Base-by-base conservation (phyloP, 257 asterid species). In the Solanum bukasovii region DNA sequence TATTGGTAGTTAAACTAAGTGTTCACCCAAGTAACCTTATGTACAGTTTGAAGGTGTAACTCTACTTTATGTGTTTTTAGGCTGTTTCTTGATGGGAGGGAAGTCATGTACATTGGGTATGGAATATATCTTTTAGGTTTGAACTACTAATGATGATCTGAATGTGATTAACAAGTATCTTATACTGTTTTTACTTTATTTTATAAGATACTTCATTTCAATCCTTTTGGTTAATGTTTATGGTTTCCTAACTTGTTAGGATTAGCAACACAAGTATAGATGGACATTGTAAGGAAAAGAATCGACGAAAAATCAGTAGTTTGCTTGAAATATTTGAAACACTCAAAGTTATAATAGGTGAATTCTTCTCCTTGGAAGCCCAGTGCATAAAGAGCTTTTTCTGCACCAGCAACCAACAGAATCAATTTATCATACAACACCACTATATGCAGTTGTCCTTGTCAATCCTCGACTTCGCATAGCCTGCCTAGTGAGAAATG, bases 391-490 rank as follows among this genome's bases (percentile, higher is more conserved):
- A 44, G 38, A 8, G 4, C 1, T 14, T 42, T 14, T 42, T 56
- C 63, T 42, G 63, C 37, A 25, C n/a, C 84, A 25, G 34, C 67
- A 79, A 34, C 27, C 18, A 82, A 33, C 12, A 84, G 70, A 13
- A 65, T 20, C 65, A 70, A 71, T 25, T 10, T 46, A 88, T 91
- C 85, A 94, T 63, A 89, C 38, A 44, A 96, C 92, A 65, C 98
- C 97, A 87, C 99, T 97, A 85, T 93, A 96, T 85, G 98, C 99
- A 4, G 96, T 96, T 29, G 95, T 93, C 86, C 98, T 93, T 20
- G 86, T 85, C 87, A 97, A 90, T 38, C 92, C 90, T 13, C 75
- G 92, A 35, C 78, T 90, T 16, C 56, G 93, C 93, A 97, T 93
- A 16, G 87, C 92, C 77, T 85, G 89, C 91, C 99, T 89, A 13